Evolutionary conservation across 306 rosid genomes (phyloP).

Genomic region (Boehmeria nivea): DNA sequence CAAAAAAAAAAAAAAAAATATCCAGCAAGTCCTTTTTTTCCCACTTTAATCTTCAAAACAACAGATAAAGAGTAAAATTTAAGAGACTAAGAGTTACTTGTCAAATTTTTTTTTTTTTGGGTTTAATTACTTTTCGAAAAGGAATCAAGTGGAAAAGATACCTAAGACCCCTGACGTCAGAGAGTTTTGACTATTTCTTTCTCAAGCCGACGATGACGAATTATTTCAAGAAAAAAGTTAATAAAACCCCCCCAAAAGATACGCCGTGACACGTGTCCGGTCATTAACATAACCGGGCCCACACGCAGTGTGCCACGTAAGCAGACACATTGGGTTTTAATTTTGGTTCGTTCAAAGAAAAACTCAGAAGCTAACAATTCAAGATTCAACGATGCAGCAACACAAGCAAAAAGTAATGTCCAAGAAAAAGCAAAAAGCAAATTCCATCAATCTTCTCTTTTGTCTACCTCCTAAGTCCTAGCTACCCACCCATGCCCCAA

Average conservation of each 20-base stretch:
- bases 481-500: slow-evolving; percentile 10
- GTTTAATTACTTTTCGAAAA: too few species aligned
- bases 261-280: slow-evolving; percentile 6
- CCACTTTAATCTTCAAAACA: too few species aligned
- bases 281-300: neutral
- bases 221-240: neutral
- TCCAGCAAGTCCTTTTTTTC: too few species aligned
- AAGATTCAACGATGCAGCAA: slow-evolving; percentile 4
- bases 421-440: slow-evolving; percentile 1
- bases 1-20: too few species aligned
- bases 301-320: slow-evolving; percentile 7
- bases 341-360: neutral
- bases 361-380: neutral
- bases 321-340: neutral
- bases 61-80: neutral
- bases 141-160: too few species aligned
- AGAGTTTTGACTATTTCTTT: too few species aligned
- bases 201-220: too few species aligned
- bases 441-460: too few species aligned
- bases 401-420: slow-evolving; percentile 1
- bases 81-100: too few species aligned
- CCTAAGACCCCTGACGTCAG: too few species aligned
- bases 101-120: too few species aligned
- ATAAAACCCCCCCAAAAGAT: neutral
- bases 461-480: too few species aligned